Evolutionary conservation across 2,329 filamentous ascomycete species (phyloP).

Genomic region (Tolypocladium paradoxum): DNA sequence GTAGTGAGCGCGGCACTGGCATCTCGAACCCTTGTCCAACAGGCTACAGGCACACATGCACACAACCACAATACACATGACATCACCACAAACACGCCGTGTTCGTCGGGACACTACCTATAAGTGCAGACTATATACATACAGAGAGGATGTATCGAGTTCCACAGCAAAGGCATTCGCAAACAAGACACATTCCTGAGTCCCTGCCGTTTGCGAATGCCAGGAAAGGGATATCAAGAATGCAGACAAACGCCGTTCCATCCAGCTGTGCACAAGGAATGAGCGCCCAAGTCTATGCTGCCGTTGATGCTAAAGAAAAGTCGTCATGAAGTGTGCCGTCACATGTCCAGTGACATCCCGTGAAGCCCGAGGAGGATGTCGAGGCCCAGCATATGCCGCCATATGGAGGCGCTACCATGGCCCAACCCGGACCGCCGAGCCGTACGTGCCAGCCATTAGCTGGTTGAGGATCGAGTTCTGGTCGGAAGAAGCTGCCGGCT

Average conservation of each 20-base stretch:
- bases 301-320: conserved; percentile 21
- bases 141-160: background rate
- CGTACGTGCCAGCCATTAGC: conserved; percentile 49
- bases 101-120: background rate
- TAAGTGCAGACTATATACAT: background rate
- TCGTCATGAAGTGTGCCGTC: conserved; percentile 22
- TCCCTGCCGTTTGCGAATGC: conserved; percentile 3
- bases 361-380: conserved; percentile 2
- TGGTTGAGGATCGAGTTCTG: conserved; percentile 51
- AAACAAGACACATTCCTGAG: conserved; percentile 1
- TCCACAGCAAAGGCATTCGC: background rate
- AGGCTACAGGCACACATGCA: background rate
- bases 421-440: conserved; percentile 50
- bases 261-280: conserved; percentile 17
- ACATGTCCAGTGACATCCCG: conserved; percentile 15
- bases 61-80: background rate
- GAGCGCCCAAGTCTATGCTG: conserved; percentile 25
- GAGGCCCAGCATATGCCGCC: too few relatives aligned
- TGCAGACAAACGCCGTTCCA: conserved; percentile 21
- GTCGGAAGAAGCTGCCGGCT: conserved; percentile 24
- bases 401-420: conserved; percentile 34
- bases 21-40: background rate
- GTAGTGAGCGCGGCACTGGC: background rate
- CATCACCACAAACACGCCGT: background rate
- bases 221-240: conserved; percentile 18